Evolutionary conservation across 202 grass and related monocot species (phyloP).

Genomic region (Schoenoplectus triqueter): DNA sequence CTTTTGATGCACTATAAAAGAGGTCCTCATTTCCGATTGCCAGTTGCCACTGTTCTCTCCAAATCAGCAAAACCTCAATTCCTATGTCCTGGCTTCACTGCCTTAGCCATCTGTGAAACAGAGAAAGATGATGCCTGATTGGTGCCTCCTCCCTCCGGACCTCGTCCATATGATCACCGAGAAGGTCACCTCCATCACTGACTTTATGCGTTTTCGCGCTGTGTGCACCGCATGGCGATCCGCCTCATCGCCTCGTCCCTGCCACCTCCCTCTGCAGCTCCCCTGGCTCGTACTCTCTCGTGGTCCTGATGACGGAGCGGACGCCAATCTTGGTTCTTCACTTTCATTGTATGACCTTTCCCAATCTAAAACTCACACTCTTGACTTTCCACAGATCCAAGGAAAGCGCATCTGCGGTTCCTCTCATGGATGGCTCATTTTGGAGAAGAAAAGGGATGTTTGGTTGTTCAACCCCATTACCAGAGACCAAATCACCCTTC

Average conservation of each 20-base stretch:
- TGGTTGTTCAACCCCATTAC: background rate
- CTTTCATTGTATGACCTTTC: background rate
- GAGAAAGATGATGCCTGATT: too few relatives aligned
- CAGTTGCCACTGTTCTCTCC: background rate
- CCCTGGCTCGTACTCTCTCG: too few relatives aligned
- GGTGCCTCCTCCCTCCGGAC: too few relatives aligned
- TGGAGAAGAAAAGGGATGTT: background rate
- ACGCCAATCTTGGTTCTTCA: background rate
- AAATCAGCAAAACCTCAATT: background rate
- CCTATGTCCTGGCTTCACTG: too few relatives aligned
- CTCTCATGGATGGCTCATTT: background rate
- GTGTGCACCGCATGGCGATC: background rate
- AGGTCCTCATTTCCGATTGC: too few relatives aligned
- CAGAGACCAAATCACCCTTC: background rate
- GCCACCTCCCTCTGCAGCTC: too few relatives aligned
- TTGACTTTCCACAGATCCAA: background rate
- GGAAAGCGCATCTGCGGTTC: background rate
- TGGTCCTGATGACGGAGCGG: too few relatives aligned
- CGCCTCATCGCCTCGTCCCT: background rate
- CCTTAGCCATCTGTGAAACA: too few relatives aligned
- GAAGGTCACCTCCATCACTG: too few relatives aligned
- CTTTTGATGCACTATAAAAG: too few relatives aligned
- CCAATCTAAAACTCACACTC: background rate
- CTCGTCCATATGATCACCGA: too few relatives aligned
- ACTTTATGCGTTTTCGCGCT: too few relatives aligned